Evolutionary conservation across 176 grass and related monocot species (phyloP), one percentile per base, ranked within the genome.

Genomic region (Tuctoria greenei): DNA sequence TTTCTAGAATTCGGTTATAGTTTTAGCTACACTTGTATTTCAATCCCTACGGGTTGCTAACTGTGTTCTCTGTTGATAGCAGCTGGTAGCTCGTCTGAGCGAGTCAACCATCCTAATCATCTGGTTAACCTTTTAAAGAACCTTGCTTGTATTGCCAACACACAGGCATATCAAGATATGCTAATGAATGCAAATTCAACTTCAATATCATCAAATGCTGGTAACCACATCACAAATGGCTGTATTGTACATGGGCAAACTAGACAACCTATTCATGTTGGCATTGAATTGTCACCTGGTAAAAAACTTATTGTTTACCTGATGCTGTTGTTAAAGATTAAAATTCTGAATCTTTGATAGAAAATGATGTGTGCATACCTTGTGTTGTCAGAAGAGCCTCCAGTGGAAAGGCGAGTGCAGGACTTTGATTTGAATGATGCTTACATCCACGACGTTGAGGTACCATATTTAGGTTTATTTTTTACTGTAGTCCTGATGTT

Each of bases 401-500:
- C 75, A 23, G 42, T 14, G 12, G 71, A 84, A 73, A 78, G 67
- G 17, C 35, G 24, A 41, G 58, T 87, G 25, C 68, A 77, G 38
- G 79, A 88, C 79, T 97, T 97, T 59, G 94, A 97, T 80, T 81
- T 97, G 81, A 97, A 97, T 77, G 58, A 85, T 81, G 44, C 81
- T 55, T 87, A 80, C 47, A 61, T 61, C 5, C 83, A 91, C 69
- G 72, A 73, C 70, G 71, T 69, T 78, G 90, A 93, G 88, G 93
- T 97, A 85, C 36, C 20, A 59, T 28, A 72, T 84, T 67, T 67
- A 34, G 26, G 16, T 79, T 75, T n/a, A 81, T 76, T 51, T 51
- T 13, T 82, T 67, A 39, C 10, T 79, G 10, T 76, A 12, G 67
- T 71, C 51, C 81, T 83, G 12, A 45, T 79, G 15, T 79, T 42